These are phyloP conservation scores for Lactifluus echinatus DNA, from an alignment of 768 basidiomycete species.

Conservation along the genomic window DNA sequence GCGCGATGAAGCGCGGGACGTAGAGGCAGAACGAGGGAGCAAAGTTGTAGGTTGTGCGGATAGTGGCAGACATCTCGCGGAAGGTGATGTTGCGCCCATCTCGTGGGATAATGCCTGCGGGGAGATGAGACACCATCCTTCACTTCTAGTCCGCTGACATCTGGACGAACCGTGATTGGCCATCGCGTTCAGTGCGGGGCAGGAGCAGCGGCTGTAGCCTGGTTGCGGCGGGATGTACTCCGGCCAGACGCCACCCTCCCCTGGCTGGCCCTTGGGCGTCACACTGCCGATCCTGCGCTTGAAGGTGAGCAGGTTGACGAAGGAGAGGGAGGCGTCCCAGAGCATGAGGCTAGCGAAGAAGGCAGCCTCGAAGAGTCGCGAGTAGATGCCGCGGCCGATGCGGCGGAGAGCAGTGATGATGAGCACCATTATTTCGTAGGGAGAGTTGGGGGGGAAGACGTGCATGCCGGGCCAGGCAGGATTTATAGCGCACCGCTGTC, in stretches of 20 bases:
- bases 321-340: constrained; percentile 46
- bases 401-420: constrained; percentile 16
- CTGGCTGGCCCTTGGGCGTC: constrained; percentile 45
- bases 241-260: constrained; percentile 59
- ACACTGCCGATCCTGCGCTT: constrained; percentile 46
- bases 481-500: not conserved
- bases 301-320: constrained; percentile 45
- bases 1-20: constrained; percentile 53
- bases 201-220: constrained; percentile 63
- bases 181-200: constrained; percentile 72
- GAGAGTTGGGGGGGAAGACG: no score
- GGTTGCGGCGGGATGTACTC: constrained; percentile 48
- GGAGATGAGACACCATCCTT: no score
- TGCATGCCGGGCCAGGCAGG: not conserved
- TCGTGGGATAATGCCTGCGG: constrained; percentile 38
- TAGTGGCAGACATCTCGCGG: constrained; percentile 31
- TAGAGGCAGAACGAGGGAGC: constrained; percentile 57
- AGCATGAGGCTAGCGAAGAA: constrained; percentile 27
- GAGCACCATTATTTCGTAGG: no score
- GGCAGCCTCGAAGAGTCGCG: not conserved
- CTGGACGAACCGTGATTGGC: constrained; percentile 62
- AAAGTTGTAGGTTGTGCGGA: constrained; percentile 62
- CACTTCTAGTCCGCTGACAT: not conserved
- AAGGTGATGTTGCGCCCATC: constrained; percentile 69
- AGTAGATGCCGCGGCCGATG: constrained; percentile 5